Conservation (phyloP, 2,329 filamentous ascomycete genomes). For the Nemania diffusa region DNA sequence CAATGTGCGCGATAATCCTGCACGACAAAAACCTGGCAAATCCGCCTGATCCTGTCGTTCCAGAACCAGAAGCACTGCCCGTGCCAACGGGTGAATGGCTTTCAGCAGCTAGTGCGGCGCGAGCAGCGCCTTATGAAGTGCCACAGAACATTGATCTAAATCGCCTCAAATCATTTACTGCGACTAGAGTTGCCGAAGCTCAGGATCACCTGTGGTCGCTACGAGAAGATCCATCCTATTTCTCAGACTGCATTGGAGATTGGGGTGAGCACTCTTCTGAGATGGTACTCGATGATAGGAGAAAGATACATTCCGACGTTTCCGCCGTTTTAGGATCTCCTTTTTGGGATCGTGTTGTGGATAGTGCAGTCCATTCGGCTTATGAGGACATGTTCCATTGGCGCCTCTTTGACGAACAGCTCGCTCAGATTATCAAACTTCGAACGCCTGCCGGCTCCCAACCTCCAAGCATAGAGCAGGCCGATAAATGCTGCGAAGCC, state of each 20-base stretch:
- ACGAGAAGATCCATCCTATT: neutral
- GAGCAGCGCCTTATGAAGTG: neutral
- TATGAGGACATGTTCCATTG: neutral
- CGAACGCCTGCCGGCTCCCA: neutral
- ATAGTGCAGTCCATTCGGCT: neutral
- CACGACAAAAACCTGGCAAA: neutral
- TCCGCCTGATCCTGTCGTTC: neutral
- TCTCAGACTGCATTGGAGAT: neutral
- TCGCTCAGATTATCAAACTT: neutral
- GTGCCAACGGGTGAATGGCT: neutral
- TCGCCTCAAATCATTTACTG: neutral
- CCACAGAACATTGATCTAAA: neutral
- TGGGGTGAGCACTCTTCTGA: neutral
- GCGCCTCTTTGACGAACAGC: neutral
- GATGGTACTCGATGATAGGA: neutral
- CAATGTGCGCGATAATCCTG: neutral
- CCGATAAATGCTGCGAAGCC: neutral
- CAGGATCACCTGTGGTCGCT: neutral
- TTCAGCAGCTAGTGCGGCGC: neutral
- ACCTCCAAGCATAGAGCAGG: neutral
- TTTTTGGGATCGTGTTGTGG: neutral
- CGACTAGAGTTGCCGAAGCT: neutral
- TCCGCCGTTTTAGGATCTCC: neutral
- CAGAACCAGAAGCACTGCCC: neutral
- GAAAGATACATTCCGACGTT: neutral